These are phyloP conservation scores for Elsinoe necatrix DNA, from an alignment of 2,329 filamentous ascomycete species.

Conservation along the genomic window DNA sequence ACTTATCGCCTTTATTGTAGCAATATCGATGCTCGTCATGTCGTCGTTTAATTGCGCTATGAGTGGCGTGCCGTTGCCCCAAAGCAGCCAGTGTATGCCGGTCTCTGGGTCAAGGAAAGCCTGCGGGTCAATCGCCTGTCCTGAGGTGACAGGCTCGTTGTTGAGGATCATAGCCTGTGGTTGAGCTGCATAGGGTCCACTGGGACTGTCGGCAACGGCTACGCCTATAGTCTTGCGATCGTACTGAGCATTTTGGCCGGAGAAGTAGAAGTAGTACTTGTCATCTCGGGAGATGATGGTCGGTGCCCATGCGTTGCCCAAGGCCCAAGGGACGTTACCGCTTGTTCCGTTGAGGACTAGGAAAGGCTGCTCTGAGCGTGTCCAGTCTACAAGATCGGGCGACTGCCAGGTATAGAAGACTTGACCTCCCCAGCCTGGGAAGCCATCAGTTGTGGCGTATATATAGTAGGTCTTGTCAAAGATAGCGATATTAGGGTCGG, in stretches of 20 bases:
- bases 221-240: slow-evolving; percentile 26
- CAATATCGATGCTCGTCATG: slow-evolving; percentile 38
- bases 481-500: slow-evolving; percentile 42
- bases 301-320: slow-evolving; percentile 33
- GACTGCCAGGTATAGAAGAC: slow-evolving; percentile 44
- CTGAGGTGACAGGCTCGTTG: slow-evolving; percentile 21
- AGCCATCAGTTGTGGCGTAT: slow-evolving; percentile 42
- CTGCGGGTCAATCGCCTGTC: slow-evolving; percentile 25
- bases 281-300: slow-evolving; percentile 23
- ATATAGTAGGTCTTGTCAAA: slow-evolving; percentile 41
- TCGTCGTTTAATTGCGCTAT: slow-evolving; percentile 39
- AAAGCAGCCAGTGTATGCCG: slow-evolving; percentile 25
- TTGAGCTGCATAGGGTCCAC: slow-evolving; percentile 24
- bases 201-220: slow-evolving; percentile 22
- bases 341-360: slow-evolving; percentile 39
- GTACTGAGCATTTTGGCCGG: slow-evolving; percentile 25
- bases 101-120: slow-evolving; percentile 23
- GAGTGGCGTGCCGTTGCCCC: slow-evolving; percentile 35
- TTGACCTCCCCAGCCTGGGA: slow-evolving; percentile 38
- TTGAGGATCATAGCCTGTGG: slow-evolving; percentile 24
- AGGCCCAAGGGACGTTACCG: slow-evolving; percentile 33
- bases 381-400: slow-evolving; percentile 37
- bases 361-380: slow-evolving; percentile 35
- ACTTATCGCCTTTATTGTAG: slow-evolving; percentile 28
- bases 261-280: slow-evolving; percentile 29